Base-by-base conservation (phyloP, 179 eudicot genomes). In the Monotropa hypopitys region DNA sequence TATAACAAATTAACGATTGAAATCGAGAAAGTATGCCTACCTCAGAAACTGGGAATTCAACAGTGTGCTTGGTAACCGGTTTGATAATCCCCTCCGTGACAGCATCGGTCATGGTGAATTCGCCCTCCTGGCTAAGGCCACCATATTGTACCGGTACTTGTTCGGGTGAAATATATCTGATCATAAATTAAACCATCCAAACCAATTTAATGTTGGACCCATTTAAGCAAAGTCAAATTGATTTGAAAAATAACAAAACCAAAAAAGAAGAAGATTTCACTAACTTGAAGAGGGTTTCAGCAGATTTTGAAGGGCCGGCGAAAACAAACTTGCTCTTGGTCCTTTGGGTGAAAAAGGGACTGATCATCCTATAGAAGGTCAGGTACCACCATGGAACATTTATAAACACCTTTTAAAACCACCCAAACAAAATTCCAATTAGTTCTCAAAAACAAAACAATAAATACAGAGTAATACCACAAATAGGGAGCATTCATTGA, bases 331-430 rank as follows among this genome's bases (percentile, higher is more conserved):
- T 91, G 91, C 92, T 89, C 75, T 88, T 89, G 38, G 92, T 89
- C 79, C 96, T 85, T 72, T 88, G 91, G 62, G 93, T 89, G 79
- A 91, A 75, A 79, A 91, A 89, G 46, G 96, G 90, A 40, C 85
- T 91, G 33, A 91, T 91, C 91, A 91, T 84, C 78, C 80, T 88
- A 80, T 83, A 81, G 81, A 84, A 86, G 54, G 90, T 91, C 77
- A 91, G 67, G 76, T 91, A 91, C 96, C 96, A 89, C 96, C 91
- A 88, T 62, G 96, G 98, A 51, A 93, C 97, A 83, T 93, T 93
- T 84, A 93, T 87, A 77, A 91, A 91, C 81, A 91, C 94, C 98
- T 93, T 76, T 40, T 56, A 63, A 11, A 10, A 16, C 45, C 30
- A 72, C 68, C 83, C 67, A 35, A 73, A 61, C 21, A 63, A 47